These are phyloP conservation scores for Peniophora sp. DNA, from an alignment of 1,284 basidiomycete genomes.

Conservation along the genomic window DNA sequence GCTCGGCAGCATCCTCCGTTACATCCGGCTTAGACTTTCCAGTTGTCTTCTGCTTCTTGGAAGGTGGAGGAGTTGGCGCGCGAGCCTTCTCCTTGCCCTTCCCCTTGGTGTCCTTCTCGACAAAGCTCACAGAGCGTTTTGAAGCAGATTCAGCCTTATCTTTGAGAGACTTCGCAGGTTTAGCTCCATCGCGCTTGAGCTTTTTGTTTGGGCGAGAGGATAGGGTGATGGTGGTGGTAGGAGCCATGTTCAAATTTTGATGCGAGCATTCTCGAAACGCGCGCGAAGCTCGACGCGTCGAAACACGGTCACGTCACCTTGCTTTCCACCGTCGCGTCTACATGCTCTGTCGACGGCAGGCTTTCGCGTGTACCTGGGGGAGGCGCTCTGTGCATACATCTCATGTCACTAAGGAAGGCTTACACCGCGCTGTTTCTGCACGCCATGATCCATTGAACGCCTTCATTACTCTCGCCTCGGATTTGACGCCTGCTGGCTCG, in stretches of 20 bases:
- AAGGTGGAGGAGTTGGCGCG: constrained; percentile 5
- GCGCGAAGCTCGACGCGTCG: no score
- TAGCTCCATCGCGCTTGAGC: constrained; percentile 2
- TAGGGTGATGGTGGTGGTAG: no score
- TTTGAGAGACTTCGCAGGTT: not conserved
- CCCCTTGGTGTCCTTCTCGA: constrained; percentile 10
- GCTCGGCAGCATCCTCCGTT: not conserved
- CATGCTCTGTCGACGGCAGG: no score
- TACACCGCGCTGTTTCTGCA: no score
- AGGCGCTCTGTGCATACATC: no score
- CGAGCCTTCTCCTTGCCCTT: constrained; percentile 17
- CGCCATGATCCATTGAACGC: no score
- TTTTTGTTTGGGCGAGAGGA: not conserved
- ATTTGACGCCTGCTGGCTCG: not conserved
- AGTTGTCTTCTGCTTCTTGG: constrained; percentile 3
- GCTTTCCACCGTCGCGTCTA: no score
- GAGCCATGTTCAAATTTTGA: no score
- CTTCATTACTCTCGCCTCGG: not conserved
- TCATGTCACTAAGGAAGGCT: no score
- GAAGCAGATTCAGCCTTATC: constrained; percentile 6
- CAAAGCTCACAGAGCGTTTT: not conserved
- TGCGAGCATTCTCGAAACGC: no score
- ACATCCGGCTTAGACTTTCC: constrained; percentile 1
- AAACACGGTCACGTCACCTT: no score
- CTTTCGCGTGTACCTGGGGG: no score